Evolutionary conservation across 257 asterid species (phyloP).

Genomic region (Penstemon barbatus): DNA sequence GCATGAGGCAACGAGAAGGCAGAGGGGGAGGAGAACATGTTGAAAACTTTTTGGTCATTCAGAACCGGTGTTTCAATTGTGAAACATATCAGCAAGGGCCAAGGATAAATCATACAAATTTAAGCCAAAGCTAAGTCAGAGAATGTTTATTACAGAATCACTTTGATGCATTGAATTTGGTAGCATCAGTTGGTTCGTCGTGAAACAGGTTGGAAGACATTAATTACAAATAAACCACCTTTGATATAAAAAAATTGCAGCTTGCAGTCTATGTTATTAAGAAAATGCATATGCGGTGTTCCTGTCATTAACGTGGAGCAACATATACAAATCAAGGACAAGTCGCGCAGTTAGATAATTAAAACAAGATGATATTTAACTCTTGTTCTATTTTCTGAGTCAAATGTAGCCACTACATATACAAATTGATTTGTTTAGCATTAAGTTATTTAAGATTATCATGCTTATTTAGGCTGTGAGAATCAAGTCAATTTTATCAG

Average conservation of each 20-base stretch:
- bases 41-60: background rate
- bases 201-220: background rate
- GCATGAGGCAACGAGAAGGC: slow-evolving; percentile 6
- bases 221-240: background rate
- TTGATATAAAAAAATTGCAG: too few relatives aligned
- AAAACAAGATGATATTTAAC: slow-evolving; percentile 8
- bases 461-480: slow-evolving; percentile 8
- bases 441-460: slow-evolving; percentile 12
- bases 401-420: slow-evolving; percentile 10
- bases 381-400: slow-evolving; percentile 11
- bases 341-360: slow-evolving; percentile 5
- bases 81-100: slow-evolving; percentile 4
- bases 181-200: slow-evolving; percentile 13
- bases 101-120: background rate
- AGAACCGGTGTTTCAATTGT: slow-evolving; percentile 1
- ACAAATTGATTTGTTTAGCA: slow-evolving; percentile 13
- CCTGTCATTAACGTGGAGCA: slow-evolving; percentile 9
- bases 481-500: background rate
- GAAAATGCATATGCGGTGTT: slow-evolving; percentile 14
- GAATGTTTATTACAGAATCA: background rate
- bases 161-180: slow-evolving; percentile 10
- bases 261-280: slow-evolving; percentile 12
- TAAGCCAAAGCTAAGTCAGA: background rate
- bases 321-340: slow-evolving; percentile 18
- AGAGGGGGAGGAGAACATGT: slow-evolving; percentile 1